A percentile compares a stretch with the other conserved stretches of the same genome.
Conservation (phyloP, 495 filamentous ascomycete genomes). For the Aspergillus funiculosus region DNA sequence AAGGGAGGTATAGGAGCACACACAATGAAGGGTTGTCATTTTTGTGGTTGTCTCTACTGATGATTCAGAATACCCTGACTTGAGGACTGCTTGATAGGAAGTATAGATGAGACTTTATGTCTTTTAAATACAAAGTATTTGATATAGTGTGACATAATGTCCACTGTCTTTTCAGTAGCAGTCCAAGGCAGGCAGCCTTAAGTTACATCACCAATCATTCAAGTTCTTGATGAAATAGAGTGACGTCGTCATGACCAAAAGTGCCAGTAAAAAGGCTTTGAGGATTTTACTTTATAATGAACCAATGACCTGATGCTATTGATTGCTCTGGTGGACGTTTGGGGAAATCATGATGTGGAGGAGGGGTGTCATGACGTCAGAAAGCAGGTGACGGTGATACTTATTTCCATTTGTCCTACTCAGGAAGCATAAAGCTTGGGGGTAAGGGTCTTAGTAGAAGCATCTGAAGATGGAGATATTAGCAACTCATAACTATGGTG, state of each 20-base stretch:
- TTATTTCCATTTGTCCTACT: no score
- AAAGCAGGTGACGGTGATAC: no score
- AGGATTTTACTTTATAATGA: neutral
- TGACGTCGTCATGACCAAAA: slow-evolving; percentile 45
- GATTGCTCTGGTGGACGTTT: neutral
- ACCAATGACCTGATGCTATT: slow-evolving; percentile 8
- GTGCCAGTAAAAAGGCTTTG: slow-evolving; percentile 4
- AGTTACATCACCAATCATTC: slow-evolving; percentile 13
- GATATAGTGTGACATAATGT: slow-evolving; percentile 12
- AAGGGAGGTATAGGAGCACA: slow-evolving; percentile 19
- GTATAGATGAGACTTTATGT: neutral
- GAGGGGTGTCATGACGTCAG: slow-evolving; percentile 1
- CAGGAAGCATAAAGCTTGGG: no score
- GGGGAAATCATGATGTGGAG: slow-evolving; percentile 7
- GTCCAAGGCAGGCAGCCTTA: neutral
- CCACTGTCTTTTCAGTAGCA: neutral
- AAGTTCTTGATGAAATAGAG: slow-evolving; percentile 1
- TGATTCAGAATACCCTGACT: no score
- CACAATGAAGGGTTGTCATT: slow-evolving; percentile 63
- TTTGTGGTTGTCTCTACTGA: slow-evolving; percentile 19
- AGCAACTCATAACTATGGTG: no score
- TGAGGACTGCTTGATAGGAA: no score
- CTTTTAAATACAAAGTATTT: neutral
- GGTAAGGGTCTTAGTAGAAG: no score
- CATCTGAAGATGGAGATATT: no score